Evolutionary conservation across 352 stramenopile species (phyloP).

Genomic region (Peronosclerospora sorghi): DNA sequence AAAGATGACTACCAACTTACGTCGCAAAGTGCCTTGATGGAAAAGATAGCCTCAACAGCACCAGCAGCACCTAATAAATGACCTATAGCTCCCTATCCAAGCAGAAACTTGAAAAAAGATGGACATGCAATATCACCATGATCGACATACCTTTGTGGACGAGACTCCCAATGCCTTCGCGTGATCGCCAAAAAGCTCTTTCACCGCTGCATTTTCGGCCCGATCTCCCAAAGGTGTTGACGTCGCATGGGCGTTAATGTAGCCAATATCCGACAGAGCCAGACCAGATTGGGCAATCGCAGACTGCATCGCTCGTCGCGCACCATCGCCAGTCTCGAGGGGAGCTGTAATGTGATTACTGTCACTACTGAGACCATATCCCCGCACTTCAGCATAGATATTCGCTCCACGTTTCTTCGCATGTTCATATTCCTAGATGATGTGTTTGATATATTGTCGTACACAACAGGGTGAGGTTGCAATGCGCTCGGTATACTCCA

Average conservation of each 20-base stretch:
- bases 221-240: constrained; percentile 95
- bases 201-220: constrained; percentile 89
- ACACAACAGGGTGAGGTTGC: too few species aligned
- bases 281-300: constrained; percentile 78
- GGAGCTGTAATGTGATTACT: constrained; percentile 89
- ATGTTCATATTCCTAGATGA: constrained; percentile 87
- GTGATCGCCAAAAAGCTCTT: constrained; percentile 65
- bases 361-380: constrained; percentile 93
- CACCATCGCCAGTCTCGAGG: constrained; percentile 54
- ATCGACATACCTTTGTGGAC: constrained; percentile 56
- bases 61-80: constrained; percentile 94
- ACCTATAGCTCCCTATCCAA: constrained; percentile 71
- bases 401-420: constrained; percentile 85
- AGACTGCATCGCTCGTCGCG: constrained; percentile 84
- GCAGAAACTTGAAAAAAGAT: neutral
- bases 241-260: constrained; percentile 97
- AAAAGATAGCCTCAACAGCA: constrained; percentile 93
- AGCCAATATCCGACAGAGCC: constrained; percentile 84
- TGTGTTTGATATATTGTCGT: too few species aligned
- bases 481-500: too few species aligned
- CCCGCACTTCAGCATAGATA: constrained; percentile 92
- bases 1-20: constrained; percentile 32
- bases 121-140: neutral
- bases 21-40: constrained; percentile 87
- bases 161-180: constrained; percentile 51